Percentiles rank a stretch among this genome's conserved stretches.
These are phyloP conservation scores for Diophrys appendiculata DNA, from an alignment of 73 alveolate species.

Conservation along the genomic window DNA sequence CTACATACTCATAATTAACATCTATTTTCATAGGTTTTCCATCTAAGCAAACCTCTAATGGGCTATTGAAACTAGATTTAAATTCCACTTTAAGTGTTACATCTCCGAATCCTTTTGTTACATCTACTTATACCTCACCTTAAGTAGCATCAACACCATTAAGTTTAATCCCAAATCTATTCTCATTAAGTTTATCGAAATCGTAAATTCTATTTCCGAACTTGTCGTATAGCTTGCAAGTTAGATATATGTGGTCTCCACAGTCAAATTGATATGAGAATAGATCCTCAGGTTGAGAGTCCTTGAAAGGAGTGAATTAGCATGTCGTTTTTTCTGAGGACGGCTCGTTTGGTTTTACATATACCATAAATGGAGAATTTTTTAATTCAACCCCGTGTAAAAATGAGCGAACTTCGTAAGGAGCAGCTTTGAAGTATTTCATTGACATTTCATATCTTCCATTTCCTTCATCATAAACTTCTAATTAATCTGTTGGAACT, in stretches of 20 bases:
- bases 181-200: neutral
- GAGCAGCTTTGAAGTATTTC: neutral
- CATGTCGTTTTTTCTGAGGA: neutral
- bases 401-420: conserved; percentile 1
- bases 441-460: conserved; percentile 24
- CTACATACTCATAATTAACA: neutral
- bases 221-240: neutral
- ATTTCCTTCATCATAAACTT: conserved; percentile 8
- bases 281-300: neutral
- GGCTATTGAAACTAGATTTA: neutral
- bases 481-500: conserved; percentile 6
- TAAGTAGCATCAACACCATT: neutral
- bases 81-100: conserved; percentile 16
- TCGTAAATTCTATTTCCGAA: neutral
- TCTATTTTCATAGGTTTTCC: neutral
- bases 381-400: conserved; percentile 17
- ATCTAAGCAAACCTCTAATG: conserved; percentile 12
- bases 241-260: neutral
- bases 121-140: neutral
- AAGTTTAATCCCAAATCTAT: conserved; percentile 1
- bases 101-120: conserved; percentile 17
- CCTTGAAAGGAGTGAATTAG: conserved; percentile 11
- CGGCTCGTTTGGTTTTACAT: conserved; percentile 17
- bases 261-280: neutral
- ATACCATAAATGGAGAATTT: conserved; percentile 24